Evolutionary conservation across 495 filamentous ascomycete genomes (phyloP).

Genomic region (Penicillium riverlandense): DNA sequence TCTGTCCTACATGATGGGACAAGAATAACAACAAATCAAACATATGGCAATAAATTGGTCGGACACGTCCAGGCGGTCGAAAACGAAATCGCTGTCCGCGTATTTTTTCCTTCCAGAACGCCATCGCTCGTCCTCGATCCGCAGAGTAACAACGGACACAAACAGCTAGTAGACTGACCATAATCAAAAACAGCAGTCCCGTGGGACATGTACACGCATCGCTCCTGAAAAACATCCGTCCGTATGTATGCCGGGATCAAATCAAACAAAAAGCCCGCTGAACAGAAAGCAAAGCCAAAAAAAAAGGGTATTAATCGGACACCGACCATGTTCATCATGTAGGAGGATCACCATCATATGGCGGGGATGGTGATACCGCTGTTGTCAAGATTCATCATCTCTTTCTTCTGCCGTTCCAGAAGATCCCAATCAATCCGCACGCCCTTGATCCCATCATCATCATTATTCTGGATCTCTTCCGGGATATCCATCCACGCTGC

Average conservation of each 20-base stretch:
- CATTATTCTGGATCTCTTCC: constrained; percentile 5
- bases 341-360: constrained; percentile 9
- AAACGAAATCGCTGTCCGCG: constrained; percentile 1
- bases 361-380: constrained; percentile 19
- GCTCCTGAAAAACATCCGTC: constrained; percentile 4
- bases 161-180: background rate
- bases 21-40: too few species aligned
- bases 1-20: too few species aligned
- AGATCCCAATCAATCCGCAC: constrained; percentile 5
- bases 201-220: constrained; percentile 19
- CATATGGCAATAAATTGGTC: background rate
- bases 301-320: background rate
- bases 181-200: constrained; percentile 8
- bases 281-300: constrained; percentile 10
- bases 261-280: constrained; percentile 8
- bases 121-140: constrained; percentile 22
- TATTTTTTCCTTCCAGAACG: constrained; percentile 26
- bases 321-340: background rate
- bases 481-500: constrained; percentile 13
- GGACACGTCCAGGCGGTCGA: background rate
- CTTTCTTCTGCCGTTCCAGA: constrained; percentile 27
- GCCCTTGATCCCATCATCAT: background rate
- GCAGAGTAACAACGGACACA: constrained; percentile 4
- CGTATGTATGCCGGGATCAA: constrained; percentile 15
- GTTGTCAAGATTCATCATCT: constrained; percentile 19